Percentiles rank a stretch among this genome's conserved stretches.
Conservation (phyloP, 768 basidiomycete species). For the Cubamyces sp. region DNA sequence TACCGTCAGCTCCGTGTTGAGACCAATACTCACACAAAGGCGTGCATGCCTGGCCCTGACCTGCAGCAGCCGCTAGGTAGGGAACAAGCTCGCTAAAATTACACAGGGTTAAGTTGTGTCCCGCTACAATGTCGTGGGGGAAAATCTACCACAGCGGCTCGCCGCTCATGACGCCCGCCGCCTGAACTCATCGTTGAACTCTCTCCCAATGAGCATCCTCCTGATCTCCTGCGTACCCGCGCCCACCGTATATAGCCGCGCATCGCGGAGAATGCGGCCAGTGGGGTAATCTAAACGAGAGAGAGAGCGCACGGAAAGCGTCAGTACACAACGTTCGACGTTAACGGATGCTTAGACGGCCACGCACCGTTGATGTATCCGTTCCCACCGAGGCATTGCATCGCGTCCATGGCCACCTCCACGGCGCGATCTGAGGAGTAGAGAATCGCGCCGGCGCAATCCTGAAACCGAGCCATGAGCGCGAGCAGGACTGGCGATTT, state of each 20-base stretch:
- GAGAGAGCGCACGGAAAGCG: neutral
- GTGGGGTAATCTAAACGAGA: constrained; percentile 77
- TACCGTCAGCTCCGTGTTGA: neutral
- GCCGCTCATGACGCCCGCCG: constrained; percentile 24
- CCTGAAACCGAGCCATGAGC: constrained; percentile 47
- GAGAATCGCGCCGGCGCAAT: constrained; percentile 93
- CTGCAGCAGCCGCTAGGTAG: too few relatives aligned
- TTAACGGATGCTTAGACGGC: neutral
- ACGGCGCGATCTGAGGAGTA: constrained; percentile 93
- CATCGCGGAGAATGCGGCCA: constrained; percentile 85
- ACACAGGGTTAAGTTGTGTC: too few relatives aligned
- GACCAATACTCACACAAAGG: too few relatives aligned
- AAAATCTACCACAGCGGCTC: neutral
- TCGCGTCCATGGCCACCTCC: constrained; percentile 87
- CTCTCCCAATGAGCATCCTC: constrained; percentile 91
- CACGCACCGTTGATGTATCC: constrained; percentile 89
- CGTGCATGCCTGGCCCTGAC: too few relatives aligned
- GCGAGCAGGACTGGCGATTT: neutral
- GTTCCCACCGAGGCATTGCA: constrained; percentile 94
- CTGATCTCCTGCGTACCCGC: constrained; percentile 98
- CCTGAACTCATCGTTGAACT: constrained; percentile 78
- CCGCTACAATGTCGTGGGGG: too few relatives aligned
- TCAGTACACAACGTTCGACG: neutral
- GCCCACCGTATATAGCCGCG: constrained; percentile 89
- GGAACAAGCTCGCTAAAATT: too few relatives aligned